Base-by-base conservation (phyloP, 148 eudicot genomes). In the Linanthus parryae region DNA sequence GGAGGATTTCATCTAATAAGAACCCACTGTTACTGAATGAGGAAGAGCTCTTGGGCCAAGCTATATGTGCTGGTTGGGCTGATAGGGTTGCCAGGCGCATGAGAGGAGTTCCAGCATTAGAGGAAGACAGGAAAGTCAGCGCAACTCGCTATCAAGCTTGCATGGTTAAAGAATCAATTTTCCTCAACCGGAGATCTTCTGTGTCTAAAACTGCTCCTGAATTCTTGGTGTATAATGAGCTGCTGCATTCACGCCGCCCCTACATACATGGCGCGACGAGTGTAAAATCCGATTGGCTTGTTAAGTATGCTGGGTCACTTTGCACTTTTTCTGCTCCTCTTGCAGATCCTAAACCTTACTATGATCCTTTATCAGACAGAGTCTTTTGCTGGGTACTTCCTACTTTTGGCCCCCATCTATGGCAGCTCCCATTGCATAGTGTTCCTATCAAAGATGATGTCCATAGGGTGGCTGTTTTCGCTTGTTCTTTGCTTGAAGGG, bases 21-120 rank as follows among this genome's bases (percentile, higher is more conserved):
- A 30, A 57, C 34, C 85, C 83, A 44, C 71, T 92, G 35, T 14
- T 29, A 22, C 37, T 55, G 27, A 52, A 40, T 14, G 99, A 87
- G 65, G 94, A 92, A 42, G 80, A 75, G 57, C 69, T 92, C 35
- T 61, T 92, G 61, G 74, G 95, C 39, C 85, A 75, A 69, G 88
- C 96, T 39, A 88, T 94, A 36, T 94, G 96, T 72, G 85, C 88
- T 28, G 96, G 99, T 46, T 94, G 96, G 99, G 91, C 81, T 28
- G 96, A 88, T 65, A 75, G 91, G 68, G 85, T 88, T 56, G 99
- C 96, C 23, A 88, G 74, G 59, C 83, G 81, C 30, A 52, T 65
- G 1, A 80, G 58, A 64, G 66, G 70, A 27, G 56, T 49, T 24
- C 56, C 61, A 47, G 38, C 43, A 24, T 41, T 69, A 0, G 79